These are phyloP conservation scores for Chondrostereum purpureum DNA, from an alignment of 1,284 basidiomycete species.

Conservation along the genomic window DNA sequence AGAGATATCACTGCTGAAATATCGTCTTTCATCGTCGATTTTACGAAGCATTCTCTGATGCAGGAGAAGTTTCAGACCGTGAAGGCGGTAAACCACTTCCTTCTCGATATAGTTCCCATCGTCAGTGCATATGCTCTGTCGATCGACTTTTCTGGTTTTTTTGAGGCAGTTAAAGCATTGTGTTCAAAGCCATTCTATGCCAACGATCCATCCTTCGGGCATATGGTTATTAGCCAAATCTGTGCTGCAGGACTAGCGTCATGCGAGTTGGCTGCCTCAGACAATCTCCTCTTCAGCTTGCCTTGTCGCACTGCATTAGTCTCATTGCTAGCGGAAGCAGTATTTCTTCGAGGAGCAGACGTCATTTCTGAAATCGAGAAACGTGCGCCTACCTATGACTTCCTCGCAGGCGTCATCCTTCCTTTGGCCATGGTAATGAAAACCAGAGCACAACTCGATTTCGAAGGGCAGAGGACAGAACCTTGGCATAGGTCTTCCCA, in stretches of 20 bases:
- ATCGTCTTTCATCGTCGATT: constrained; percentile 46
- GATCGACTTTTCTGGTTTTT: constrained; percentile 59
- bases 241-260: constrained; percentile 53
- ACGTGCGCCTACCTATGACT: constrained; percentile 46
- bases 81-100: constrained; percentile 47
- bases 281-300: constrained; percentile 43
- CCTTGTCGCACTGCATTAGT: constrained; percentile 47
- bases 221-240: constrained; percentile 52
- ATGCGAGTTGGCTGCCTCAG: constrained; percentile 48
- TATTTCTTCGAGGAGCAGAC: constrained; percentile 50
- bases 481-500: constrained; percentile 38
- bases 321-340: constrained; percentile 42
- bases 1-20: constrained; percentile 30
- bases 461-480: constrained; percentile 37
- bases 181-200: constrained; percentile 40
- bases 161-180: constrained; percentile 48
- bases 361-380: constrained; percentile 54
- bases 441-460: constrained; percentile 38
- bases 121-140: constrained; percentile 44
- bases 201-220: constrained; percentile 44
- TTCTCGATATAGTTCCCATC: constrained; percentile 53
- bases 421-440: constrained; percentile 56
- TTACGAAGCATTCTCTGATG: constrained; percentile 39
- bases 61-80: constrained; percentile 33
- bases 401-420: constrained; percentile 53